phyloP scores from a whole-genome alignment of 2,329 filamentous ascomycete species.

The Rhynchosporium secalis region DNA sequence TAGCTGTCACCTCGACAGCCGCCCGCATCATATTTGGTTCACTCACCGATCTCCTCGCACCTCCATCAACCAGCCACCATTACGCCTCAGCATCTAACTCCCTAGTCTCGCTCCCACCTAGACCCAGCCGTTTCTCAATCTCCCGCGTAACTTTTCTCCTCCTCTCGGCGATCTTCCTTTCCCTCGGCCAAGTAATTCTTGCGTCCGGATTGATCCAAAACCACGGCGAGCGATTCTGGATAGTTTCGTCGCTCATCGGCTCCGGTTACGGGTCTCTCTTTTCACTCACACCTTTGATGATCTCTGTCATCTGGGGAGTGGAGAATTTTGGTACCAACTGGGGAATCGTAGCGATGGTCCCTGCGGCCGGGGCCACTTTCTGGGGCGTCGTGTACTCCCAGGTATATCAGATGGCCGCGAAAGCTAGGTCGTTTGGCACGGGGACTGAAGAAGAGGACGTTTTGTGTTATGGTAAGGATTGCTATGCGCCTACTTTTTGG shows the following conservation, averaged over 20 bases:
- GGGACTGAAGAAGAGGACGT: conserved; percentile 47
- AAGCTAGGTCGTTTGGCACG: conserved; percentile 42
- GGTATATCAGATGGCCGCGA: conserved; percentile 71
- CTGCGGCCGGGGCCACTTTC: conserved; percentile 81
- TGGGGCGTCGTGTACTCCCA: conserved; percentile 90
- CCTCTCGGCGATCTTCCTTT: conserved; percentile 71
- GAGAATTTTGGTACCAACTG: conserved; percentile 99
- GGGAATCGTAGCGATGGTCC: conserved; percentile 91
- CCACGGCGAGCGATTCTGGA: conserved; percentile 77
- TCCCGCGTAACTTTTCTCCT: conserved; percentile 82
- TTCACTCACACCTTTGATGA: conserved; percentile 83
- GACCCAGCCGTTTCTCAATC: conserved; percentile 52
- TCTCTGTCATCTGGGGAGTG: conserved; percentile 97
- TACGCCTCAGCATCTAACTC: conserved; percentile 35
- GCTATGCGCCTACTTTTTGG: conserved; percentile 84
- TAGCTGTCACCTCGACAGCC: conserved; percentile 87
- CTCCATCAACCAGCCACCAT: conserved; percentile 47
- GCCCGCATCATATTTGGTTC: conserved; percentile 87
- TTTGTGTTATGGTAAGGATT: conserved; percentile 78
- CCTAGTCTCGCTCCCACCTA: conserved; percentile 42
- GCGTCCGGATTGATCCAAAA: conserved; percentile 74
- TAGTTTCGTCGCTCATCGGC: conserved; percentile 81
- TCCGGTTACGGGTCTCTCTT: conserved; percentile 93
- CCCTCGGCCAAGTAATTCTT: conserved; percentile 73
- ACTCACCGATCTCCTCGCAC: conserved; percentile 82